These are phyloP conservation scores for Byssothecium circinans DNA, from an alignment of 2,329 filamentous ascomycete species.

Conservation along the genomic window DNA sequence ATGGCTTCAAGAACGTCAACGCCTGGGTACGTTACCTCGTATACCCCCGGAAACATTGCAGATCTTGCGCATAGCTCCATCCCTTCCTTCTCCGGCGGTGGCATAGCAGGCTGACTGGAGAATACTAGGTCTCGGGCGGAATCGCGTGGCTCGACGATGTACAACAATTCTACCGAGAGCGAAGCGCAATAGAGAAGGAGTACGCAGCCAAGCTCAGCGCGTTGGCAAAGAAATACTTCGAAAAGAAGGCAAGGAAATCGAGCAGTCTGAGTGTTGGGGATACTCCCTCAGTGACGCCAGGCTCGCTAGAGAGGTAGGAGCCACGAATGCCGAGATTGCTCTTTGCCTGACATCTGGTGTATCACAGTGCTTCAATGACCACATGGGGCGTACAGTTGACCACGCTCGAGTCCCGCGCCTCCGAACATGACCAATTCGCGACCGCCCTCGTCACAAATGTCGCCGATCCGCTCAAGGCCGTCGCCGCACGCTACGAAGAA, in stretches of 20 bases:
- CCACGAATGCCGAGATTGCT: background rate
- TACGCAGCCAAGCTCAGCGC: constrained; percentile 86
- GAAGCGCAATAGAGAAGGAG: constrained; percentile 93
- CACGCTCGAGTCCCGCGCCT: constrained; percentile 82
- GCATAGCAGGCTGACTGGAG: constrained; percentile 24
- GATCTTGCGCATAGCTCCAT: constrained; percentile 5
- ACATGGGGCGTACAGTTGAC: constrained; percentile 95
- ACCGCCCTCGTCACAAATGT: constrained; percentile 77
- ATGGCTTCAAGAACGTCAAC: constrained; percentile 95
- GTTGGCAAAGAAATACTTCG: constrained; percentile 93
- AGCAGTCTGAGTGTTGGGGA: constrained; percentile 90
- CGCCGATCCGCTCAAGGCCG: constrained; percentile 80
- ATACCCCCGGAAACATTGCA: background rate
- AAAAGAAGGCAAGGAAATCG: constrained; percentile 91
- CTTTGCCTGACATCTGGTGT: constrained; percentile 22
- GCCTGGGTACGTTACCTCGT: constrained; percentile 66
- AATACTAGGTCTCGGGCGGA: constrained; percentile 68
- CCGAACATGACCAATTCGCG: constrained; percentile 84
- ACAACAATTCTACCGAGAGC: constrained; percentile 94
- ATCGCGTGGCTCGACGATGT: constrained; percentile 97
- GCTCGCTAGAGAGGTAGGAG: constrained; percentile 80
- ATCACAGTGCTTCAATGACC: constrained; percentile 79
- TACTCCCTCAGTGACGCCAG: constrained; percentile 87
- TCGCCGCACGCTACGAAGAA: constrained; percentile 79
- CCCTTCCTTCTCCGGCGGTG: constrained; percentile 1